Percentiles rank a stretch among this genome's conserved stretches.
Conservation (phyloP, 2,329 filamentous ascomycete species). For the Ciborinia camelliae region DNA sequence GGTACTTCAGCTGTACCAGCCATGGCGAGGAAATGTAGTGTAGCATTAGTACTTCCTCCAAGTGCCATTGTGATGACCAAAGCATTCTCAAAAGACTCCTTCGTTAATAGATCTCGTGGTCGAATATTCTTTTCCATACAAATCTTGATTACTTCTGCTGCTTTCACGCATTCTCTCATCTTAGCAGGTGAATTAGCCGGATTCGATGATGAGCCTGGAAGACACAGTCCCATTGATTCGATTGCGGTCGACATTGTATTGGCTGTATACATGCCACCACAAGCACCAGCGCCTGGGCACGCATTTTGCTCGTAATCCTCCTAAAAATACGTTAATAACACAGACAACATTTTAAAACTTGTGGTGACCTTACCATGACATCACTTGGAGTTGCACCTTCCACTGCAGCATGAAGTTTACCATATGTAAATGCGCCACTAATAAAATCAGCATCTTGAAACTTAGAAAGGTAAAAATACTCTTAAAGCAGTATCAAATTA, state of each 20-base stretch:
- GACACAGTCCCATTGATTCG: slow-evolving; percentile 65
- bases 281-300: slow-evolving; percentile 67
- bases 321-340: background rate
- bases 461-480: background rate
- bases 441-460: background rate
- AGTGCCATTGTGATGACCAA: slow-evolving; percentile 71
- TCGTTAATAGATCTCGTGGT: slow-evolving; percentile 65
- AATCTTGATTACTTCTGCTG: slow-evolving; percentile 62
- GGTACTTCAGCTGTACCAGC: slow-evolving; percentile 64
- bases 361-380: slow-evolving; percentile 52
- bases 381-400: slow-evolving; percentile 64
- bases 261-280: slow-evolving; percentile 75
- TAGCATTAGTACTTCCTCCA: slow-evolving; percentile 68
- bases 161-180: slow-evolving; percentile 68
- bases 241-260: slow-evolving; percentile 74
- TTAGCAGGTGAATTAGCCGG: slow-evolving; percentile 66
- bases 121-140: slow-evolving; percentile 69
- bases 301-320: slow-evolving; percentile 69
- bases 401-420: slow-evolving; percentile 68
- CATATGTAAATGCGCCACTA: slow-evolving; percentile 72
- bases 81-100: slow-evolving; percentile 67
- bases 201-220: slow-evolving; percentile 67
- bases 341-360: background rate
- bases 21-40: slow-evolving; percentile 70
- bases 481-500: slow-evolving; percentile 4